phyloP scores from a whole-genome alignment of 2,329 filamentous ascomycete species.

The Penicillium sp. region DNA sequence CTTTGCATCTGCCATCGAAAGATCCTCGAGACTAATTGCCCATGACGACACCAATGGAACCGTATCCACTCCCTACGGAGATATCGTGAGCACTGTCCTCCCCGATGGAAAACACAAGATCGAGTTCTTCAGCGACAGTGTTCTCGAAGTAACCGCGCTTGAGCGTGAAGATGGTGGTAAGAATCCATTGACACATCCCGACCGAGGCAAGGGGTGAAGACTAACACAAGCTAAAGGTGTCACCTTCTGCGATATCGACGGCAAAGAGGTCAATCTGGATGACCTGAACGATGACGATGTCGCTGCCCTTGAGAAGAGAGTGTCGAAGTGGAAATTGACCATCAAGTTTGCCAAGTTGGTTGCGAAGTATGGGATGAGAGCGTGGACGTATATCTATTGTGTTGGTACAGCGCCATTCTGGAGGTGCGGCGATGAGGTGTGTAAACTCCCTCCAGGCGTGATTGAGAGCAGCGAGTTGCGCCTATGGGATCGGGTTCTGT shows the following conservation, averaged over 20 bases:
- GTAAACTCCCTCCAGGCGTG: not conserved
- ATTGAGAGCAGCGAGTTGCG: no score
- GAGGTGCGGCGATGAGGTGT: constrained; percentile 1
- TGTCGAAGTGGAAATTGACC: not conserved
- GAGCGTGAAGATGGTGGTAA: constrained; percentile 3
- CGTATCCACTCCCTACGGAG: not conserved
- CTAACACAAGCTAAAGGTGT: not conserved
- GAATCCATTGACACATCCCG: not conserved
- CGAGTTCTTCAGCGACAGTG: not conserved
- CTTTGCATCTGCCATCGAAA: not conserved
- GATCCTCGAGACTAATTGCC: not conserved
- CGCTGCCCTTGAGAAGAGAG: not conserved
- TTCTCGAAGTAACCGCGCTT: constrained; percentile 2
- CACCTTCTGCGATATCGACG: constrained; percentile 1
- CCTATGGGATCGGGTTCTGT: not conserved
- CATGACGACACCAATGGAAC: not conserved
- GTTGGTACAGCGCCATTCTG: not conserved
- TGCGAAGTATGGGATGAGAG: not conserved
- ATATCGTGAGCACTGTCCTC: not conserved
- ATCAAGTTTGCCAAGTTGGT: constrained; percentile 1
- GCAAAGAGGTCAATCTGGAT: not conserved
- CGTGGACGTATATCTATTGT: not conserved
- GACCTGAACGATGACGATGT: not conserved
- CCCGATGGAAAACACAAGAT: constrained; percentile 4
- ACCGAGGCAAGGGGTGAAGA: not conserved